Conservation (phyloP, 805 yeast species). For the Saccharomycopsis sp. region DNA sequence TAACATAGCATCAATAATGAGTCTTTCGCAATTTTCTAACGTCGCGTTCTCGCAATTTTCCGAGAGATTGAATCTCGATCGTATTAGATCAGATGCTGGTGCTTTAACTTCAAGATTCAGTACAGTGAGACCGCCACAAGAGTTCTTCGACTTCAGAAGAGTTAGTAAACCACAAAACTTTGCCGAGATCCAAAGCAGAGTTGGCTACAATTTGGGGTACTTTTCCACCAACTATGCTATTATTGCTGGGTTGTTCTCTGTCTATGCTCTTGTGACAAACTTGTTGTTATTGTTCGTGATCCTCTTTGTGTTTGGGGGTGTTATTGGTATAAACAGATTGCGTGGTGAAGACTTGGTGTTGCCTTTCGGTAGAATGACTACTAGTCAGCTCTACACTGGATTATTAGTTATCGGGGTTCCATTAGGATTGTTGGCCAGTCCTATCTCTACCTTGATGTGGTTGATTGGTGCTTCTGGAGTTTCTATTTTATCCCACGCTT, state of each 20-base stretch:
- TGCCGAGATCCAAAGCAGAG: constrained; percentile 84
- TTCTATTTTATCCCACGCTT: constrained; percentile 77
- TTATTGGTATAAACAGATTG: constrained; percentile 70
- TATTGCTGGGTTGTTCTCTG: constrained; percentile 62
- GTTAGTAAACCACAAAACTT: constrained; percentile 86
- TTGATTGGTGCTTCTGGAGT: constrained; percentile 79
- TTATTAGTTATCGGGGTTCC: constrained; percentile 72
- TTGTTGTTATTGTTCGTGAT: constrained; percentile 78
- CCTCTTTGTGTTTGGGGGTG: constrained; percentile 63
- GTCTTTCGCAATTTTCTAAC: constrained; percentile 23
- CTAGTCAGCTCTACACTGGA: constrained; percentile 79
- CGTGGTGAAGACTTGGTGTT: constrained; percentile 78
- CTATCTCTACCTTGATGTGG: constrained; percentile 88
- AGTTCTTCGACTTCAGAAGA: constrained; percentile 86
- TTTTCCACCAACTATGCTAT: constrained; percentile 81
- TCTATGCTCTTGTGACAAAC: constrained; percentile 86
- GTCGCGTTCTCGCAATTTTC: constrained; percentile 34
- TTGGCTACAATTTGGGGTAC: constrained; percentile 78
- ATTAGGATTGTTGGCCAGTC: constrained; percentile 80
- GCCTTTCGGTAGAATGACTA: constrained; percentile 64
- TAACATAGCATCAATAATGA: constrained; percentile 3
- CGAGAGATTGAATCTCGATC: constrained; percentile 45
- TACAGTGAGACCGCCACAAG: constrained; percentile 81
- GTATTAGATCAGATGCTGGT: constrained; percentile 41
- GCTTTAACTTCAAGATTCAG: constrained; percentile 58